Percentiles rank a stretch among this genome's conserved stretches.
phyloP scores from a whole-genome alignment of 352 stramenopile genomes.

The Thalassiosira livingstoniorum region DNA sequence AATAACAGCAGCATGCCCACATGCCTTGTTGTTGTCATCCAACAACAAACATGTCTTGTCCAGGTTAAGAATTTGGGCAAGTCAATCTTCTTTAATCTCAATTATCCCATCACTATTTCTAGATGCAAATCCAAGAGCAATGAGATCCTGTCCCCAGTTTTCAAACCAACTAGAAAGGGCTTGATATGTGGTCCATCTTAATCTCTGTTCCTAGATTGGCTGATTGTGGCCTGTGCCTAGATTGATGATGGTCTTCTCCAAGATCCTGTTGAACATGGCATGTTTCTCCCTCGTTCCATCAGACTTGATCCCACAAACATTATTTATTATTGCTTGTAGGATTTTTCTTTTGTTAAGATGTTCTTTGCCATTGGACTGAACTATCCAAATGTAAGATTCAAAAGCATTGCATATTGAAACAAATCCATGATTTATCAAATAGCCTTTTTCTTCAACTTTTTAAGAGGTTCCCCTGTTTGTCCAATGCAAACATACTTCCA shows the following conservation, averaged over 20 bases:
- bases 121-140: conserved; percentile 14
- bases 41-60: neutral
- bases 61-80: neutral
- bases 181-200: neutral
- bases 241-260: too few relatives aligned
- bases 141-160: neutral
- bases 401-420: neutral
- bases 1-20: neutral
- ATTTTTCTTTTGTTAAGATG: neutral
- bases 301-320: neutral
- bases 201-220: too few relatives aligned
- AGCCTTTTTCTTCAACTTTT: neutral
- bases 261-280: too few relatives aligned
- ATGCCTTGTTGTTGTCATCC: neutral
- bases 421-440: neutral
- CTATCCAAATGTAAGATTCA: neutral
- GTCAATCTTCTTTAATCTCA: neutral
- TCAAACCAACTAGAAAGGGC: conserved; percentile 4
- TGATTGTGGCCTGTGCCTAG: too few relatives aligned
- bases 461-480: neutral
- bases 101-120: neutral
- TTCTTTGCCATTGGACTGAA: neutral
- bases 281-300: neutral
- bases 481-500: neutral
- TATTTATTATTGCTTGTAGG: neutral